phyloP scores from a whole-genome alignment of 495 filamentous ascomycete genomes.

The Pseudevernia furfuracea region DNA sequence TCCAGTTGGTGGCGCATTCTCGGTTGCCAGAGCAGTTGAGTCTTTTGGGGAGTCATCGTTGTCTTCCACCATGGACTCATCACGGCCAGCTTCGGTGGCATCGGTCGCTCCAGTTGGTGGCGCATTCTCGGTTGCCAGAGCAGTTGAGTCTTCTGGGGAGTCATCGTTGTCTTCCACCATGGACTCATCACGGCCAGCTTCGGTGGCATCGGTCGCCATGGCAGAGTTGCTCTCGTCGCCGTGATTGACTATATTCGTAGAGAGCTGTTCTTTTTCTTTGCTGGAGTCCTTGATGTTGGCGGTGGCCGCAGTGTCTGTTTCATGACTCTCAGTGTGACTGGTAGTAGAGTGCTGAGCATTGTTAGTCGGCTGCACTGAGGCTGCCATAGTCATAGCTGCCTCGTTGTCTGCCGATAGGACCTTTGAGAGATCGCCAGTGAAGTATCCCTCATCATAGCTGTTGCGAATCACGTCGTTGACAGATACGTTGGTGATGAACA shows the following conservation, averaged over 20 bases:
- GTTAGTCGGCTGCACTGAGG: not conserved
- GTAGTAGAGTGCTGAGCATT: not conserved
- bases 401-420: not conserved
- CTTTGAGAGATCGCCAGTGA: constrained; percentile 12
- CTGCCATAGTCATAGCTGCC: constrained; percentile 12
- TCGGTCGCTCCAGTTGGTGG: not conserved
- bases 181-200: not conserved
- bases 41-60: not conserved
- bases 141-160: not conserved
- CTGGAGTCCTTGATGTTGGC: not conserved
- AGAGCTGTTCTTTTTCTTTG: not conserved
- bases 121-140: not conserved
- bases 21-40: not conserved
- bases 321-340: not conserved
- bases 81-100: not conserved
- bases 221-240: not conserved
- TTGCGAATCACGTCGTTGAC: constrained; percentile 32
- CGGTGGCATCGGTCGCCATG: not conserved
- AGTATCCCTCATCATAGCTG: constrained; percentile 30
- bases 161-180: not conserved
- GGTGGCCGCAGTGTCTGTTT: not conserved
- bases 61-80: not conserved
- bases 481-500: constrained; percentile 30
- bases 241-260: not conserved
- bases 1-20: not conserved